A percentile compares a stretch with the other conserved stretches of the same genome.
Evolutionary conservation across 2,329 filamentous ascomycete genomes (phyloP).

Genomic region (Diplodia seriata): DNA sequence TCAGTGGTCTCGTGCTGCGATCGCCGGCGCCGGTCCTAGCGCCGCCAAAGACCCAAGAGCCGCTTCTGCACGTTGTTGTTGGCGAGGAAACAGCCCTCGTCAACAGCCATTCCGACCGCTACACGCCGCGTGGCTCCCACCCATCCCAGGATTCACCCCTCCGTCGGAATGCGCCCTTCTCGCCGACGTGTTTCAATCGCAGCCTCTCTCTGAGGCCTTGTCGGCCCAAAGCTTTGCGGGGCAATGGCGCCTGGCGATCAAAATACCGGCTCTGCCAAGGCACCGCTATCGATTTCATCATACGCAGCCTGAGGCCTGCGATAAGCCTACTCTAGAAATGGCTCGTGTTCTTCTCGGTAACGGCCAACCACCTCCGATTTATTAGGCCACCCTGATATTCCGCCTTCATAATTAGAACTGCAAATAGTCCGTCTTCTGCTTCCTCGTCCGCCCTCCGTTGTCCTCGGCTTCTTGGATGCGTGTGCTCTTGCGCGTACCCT

Average conservation of each 20-base stretch:
- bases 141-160: background rate
- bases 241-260: background rate
- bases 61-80: conserved; percentile 8
- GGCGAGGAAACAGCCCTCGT: conserved; percentile 15
- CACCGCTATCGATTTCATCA: background rate
- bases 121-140: conserved; percentile 7
- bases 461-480: conserved; percentile 31
- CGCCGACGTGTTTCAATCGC: too few relatives aligned
- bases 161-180: background rate
- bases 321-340: too few relatives aligned
- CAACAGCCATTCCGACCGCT: background rate
- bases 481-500: conserved; percentile 38
- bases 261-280: conserved; percentile 7
- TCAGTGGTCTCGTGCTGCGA: conserved; percentile 10
- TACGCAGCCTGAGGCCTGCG: too few relatives aligned
- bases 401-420: background rate
- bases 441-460: background rate
- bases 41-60: background rate
- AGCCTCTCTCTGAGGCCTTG: too few relatives aligned
- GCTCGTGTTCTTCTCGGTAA: too few relatives aligned
- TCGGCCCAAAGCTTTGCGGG: background rate
- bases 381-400: too few relatives aligned
- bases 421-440: conserved; percentile 17
- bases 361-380: too few relatives aligned
- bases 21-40: conserved; percentile 9